Evolutionary conservation across 2,329 filamentous ascomycete genomes (phyloP).

Genomic region (Reticulascus tulasneorum): DNA sequence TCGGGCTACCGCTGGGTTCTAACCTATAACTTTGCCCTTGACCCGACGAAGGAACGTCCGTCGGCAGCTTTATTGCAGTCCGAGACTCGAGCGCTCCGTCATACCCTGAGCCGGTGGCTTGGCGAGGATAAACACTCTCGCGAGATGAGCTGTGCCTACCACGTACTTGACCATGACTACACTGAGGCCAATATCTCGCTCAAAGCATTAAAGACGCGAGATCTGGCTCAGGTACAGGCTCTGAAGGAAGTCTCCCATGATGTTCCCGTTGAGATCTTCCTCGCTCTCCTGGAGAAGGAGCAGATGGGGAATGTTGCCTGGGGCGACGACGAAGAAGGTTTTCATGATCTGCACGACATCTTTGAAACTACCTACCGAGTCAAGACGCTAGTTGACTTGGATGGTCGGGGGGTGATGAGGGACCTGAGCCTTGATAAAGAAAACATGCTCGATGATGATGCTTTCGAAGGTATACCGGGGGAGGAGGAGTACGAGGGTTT

Average conservation of each 20-base stretch:
- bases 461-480: conserved; percentile 14
- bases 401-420: conserved; percentile 17
- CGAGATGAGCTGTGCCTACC: conserved; percentile 18
- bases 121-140: conserved; percentile 1
- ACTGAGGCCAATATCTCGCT: conserved; percentile 26
- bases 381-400: conserved; percentile 22
- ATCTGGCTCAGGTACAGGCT: conserved; percentile 19
- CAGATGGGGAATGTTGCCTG: conserved; percentile 16
- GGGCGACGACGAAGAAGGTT: conserved; percentile 5
- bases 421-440: conserved; percentile 14
- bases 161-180: conserved; percentile 29
- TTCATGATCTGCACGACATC: conserved; percentile 14
- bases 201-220: conserved; percentile 20
- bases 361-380: conserved; percentile 8
- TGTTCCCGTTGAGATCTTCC: conserved; percentile 25
- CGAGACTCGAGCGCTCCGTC: conserved; percentile 13
- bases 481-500: conserved; percentile 22
- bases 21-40: conserved; percentile 45
- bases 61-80: conserved; percentile 13
- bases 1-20: conserved; percentile 47
- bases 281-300: conserved; percentile 26
- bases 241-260: conserved; percentile 20
- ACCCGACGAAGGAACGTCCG: conserved; percentile 10
- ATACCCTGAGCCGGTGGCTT: conserved; percentile 23
- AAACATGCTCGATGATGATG: conserved; percentile 17